These are phyloP conservation scores for Aspergillus kassunensis DNA, from an alignment of 495 filamentous ascomycete species.

Conservation along the genomic window DNA sequence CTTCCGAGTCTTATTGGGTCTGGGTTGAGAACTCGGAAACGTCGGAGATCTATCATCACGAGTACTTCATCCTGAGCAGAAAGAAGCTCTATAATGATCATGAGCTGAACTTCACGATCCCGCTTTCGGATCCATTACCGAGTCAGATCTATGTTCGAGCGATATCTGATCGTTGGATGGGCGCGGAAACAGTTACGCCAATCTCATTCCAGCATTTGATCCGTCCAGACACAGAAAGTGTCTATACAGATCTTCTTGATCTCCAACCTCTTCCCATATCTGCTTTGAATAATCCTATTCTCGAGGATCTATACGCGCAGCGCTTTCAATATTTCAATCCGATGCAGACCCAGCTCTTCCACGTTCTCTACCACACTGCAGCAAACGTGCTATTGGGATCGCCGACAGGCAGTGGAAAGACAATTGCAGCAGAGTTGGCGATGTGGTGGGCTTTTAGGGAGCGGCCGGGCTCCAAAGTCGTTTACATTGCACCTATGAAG, in stretches of 20 bases:
- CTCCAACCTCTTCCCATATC: slow-evolving; percentile 86
- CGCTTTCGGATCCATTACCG: slow-evolving; percentile 85
- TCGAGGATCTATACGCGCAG: slow-evolving; percentile 84
- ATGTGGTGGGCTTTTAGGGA: slow-evolving; percentile 99
- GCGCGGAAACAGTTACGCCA: slow-evolving; percentile 91
- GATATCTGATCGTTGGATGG: slow-evolving; percentile 93
- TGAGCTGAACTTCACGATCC: slow-evolving; percentile 96
- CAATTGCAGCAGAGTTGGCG: slow-evolving; percentile 90
- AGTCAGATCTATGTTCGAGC: slow-evolving; percentile 93
- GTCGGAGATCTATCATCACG: slow-evolving; percentile 95
- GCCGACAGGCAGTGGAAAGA: slow-evolving; percentile 96
- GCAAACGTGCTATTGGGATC: slow-evolving; percentile 95
- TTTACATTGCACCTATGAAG: slow-evolving; percentile 99
- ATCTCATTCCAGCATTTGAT: slow-evolving; percentile 98
- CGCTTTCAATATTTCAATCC: slow-evolving; percentile 97
- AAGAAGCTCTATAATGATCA: slow-evolving; percentile 91
- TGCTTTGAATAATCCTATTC: slow-evolving; percentile 78
- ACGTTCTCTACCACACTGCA: slow-evolving; percentile 85
- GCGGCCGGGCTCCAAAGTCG: slow-evolving; percentile 92
- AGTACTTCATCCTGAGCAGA: slow-evolving; percentile 88
- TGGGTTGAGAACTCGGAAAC: slow-evolving; percentile 99
- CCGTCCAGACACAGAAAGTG: slow-evolving; percentile 91
- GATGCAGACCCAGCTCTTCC: slow-evolving; percentile 98
- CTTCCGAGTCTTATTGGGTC: slow-evolving; percentile 93
- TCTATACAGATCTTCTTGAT: slow-evolving; percentile 91